Conservation (phyloP, 169 alveolate species). For the Ichthyophthirius multifiliis region DNA sequence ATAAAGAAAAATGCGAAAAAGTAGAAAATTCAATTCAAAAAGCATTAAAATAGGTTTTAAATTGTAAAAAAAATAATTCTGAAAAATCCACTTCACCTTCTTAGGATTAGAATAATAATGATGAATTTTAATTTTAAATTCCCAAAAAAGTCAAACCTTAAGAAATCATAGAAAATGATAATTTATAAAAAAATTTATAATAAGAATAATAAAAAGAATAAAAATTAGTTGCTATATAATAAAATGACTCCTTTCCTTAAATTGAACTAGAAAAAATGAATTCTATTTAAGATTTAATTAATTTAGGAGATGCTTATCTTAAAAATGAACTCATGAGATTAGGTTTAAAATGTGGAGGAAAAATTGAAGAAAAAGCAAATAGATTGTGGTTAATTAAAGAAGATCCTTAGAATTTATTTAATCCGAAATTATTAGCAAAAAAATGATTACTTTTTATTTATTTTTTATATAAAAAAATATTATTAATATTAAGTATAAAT, state of each 20-base stretch:
- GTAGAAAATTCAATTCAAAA: not conserved
- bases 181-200: not conserved
- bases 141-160: not conserved
- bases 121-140: not conserved
- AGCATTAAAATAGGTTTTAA: not conserved
- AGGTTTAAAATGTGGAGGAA: constrained; percentile 10
- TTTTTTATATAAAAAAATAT: too few species aligned
- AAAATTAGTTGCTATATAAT: not conserved
- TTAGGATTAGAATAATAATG: not conserved
- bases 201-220: not conserved
- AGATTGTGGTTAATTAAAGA: not conserved
- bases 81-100: not conserved
- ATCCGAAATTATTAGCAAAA: constrained; percentile 7
- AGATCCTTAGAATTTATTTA: not conserved
- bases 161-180: not conserved
- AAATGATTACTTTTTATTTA: too few species aligned
- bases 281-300: not conserved
- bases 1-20: constrained; percentile 7
- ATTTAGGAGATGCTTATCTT: constrained; percentile 10
- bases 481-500: too few species aligned
- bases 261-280: constrained; percentile 6
- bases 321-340: not conserved
- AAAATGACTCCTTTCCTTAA: not conserved
- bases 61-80: not conserved
- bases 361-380: not conserved